These are phyloP conservation scores for Curvularia spicifera DNA, from an alignment of 2,329 filamentous ascomycete genomes.

Conservation along the genomic window DNA sequence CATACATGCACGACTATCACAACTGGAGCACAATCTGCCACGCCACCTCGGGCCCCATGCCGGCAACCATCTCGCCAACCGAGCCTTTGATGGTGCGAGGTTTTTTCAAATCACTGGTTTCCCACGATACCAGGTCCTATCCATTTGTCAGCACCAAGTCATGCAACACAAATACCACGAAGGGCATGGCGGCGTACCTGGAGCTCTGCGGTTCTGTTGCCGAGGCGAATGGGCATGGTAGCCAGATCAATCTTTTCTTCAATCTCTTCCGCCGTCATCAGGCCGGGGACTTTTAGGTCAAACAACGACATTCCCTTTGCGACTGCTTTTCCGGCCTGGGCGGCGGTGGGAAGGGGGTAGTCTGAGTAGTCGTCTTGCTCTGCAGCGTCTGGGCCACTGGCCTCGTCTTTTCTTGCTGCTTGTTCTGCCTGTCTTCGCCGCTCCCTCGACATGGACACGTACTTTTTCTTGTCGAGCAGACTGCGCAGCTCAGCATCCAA, in stretches of 20 bases:
- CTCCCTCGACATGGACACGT: constrained; percentile 54
- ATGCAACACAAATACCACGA: background rate
- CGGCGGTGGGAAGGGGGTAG: constrained; percentile 34
- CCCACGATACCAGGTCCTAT: constrained; percentile 66
- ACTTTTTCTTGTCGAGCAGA: constrained; percentile 64
- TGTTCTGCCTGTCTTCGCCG: constrained; percentile 30
- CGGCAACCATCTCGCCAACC: constrained; percentile 71
- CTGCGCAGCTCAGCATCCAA: constrained; percentile 61
- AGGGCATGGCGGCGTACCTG: constrained; percentile 33
- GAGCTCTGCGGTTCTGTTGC: constrained; percentile 40
- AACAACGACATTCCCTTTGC: constrained; percentile 59
- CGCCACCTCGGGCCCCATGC: constrained; percentile 67
- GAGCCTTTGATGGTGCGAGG: constrained; percentile 63
- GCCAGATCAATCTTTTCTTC: constrained; percentile 62
- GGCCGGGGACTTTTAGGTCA: constrained; percentile 69
- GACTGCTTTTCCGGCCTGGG: constrained; percentile 46
- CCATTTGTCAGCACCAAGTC: constrained; percentile 39
- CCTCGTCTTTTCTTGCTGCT: background rate
- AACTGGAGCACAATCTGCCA: constrained; percentile 66
- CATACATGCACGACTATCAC: constrained; percentile 16
- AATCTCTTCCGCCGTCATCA: constrained; percentile 64
- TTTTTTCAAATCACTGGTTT: constrained; percentile 58
- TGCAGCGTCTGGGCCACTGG: constrained; percentile 1
- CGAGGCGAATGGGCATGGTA: constrained; percentile 62
- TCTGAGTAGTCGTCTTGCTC: constrained; percentile 28